Evolutionary conservation across 2,329 filamentous ascomycete genomes (phyloP).

Genomic region (Trichocomaceae sp.): DNA sequence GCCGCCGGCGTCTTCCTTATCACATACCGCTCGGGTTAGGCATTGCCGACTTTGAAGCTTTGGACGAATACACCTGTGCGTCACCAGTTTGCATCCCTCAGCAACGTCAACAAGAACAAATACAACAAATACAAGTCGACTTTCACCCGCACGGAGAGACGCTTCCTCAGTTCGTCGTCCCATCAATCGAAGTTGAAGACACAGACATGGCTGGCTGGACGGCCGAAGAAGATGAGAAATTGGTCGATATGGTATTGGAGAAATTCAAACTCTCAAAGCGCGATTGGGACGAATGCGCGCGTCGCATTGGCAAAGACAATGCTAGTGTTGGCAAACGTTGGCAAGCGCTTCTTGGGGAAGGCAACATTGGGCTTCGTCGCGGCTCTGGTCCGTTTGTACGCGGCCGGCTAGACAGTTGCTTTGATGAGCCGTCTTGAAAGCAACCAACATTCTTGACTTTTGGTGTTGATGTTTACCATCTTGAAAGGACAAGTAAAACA

Average conservation of each 20-base stretch:
- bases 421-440: conserved; percentile 16
- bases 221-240: conserved; percentile 35
- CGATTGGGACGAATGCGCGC: conserved; percentile 43
- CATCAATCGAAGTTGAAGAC: conserved; percentile 30
- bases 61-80: conserved; percentile 18
- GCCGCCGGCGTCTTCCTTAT: conserved; percentile 35
- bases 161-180: conserved; percentile 23
- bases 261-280: conserved; percentile 38
- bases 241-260: conserved; percentile 40
- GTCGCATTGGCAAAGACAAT: conserved; percentile 35
- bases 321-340: conserved; percentile 38
- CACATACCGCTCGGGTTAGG: conserved; percentile 41
- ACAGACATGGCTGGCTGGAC: conserved; percentile 28
- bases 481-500: not conserved
- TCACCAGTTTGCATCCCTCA: not conserved
- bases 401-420: conserved; percentile 23
- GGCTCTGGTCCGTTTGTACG: conserved; percentile 23
- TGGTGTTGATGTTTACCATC: not conserved
- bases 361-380: conserved; percentile 37
- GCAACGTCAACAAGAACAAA: conserved; percentile 25
- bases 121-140: conserved; percentile 17
- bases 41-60: conserved; percentile 38
- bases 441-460: not conserved
- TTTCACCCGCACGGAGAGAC: conserved; percentile 2
- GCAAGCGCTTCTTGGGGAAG: conserved; percentile 37